Percentiles rank a stretch among this genome's conserved stretches.
phyloP scores from a whole-genome alignment of 2,329 filamentous ascomycete genomes.

The Fusarium circinatum region DNA sequence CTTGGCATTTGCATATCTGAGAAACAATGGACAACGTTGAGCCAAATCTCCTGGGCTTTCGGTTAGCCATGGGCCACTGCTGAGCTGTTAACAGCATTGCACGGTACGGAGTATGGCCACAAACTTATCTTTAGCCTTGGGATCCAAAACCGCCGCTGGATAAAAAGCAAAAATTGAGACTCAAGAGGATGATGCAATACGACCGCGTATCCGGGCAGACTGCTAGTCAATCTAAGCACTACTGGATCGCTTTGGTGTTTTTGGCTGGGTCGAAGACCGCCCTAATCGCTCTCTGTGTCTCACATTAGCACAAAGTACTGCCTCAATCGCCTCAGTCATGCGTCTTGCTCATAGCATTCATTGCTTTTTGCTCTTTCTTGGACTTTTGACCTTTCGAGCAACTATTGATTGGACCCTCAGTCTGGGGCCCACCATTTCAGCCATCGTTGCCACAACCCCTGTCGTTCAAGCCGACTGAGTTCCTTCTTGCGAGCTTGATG shows the following conservation, averaged over 20 bases:
- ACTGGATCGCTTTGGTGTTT: constrained; percentile 34
- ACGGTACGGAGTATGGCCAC: background rate
- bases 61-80: background rate
- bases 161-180: constrained; percentile 31
- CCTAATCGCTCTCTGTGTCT: constrained; percentile 40
- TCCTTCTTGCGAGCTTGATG: constrained; percentile 15
- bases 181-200: constrained; percentile 41
- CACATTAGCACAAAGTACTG: constrained; percentile 33
- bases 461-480: constrained; percentile 12
- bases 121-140: constrained; percentile 15
- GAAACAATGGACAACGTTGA: constrained; percentile 6
- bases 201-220: constrained; percentile 27
- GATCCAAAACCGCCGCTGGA: constrained; percentile 22
- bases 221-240: constrained; percentile 29
- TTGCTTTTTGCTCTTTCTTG: constrained; percentile 32
- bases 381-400: constrained; percentile 23
- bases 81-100: constrained; percentile 10
- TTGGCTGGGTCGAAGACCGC: constrained; percentile 30
- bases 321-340: constrained; percentile 35
- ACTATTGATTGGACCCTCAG: constrained; percentile 36
- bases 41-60: constrained; percentile 7
- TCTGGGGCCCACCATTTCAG: constrained; percentile 39
- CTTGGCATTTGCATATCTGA: constrained; percentile 22
- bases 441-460: constrained; percentile 39
- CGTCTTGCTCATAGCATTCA: constrained; percentile 20